Conservation (phyloP, 2,329 filamentous ascomycete species). For the Sphaceloma murrayae region DNA sequence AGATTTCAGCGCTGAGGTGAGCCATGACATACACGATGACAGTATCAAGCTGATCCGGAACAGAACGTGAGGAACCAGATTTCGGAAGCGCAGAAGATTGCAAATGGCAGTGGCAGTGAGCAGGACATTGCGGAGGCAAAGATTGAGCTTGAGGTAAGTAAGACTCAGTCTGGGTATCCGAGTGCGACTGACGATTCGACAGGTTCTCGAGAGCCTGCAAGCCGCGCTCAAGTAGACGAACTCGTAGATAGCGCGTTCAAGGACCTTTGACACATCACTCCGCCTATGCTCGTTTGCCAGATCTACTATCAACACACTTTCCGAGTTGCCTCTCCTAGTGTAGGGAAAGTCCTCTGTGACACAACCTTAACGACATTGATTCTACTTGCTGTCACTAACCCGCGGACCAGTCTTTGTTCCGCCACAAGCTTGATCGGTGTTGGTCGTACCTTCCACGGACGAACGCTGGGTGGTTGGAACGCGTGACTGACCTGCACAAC, state of each 20-base stretch:
- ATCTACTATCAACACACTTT: too few species aligned
- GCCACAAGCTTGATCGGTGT: too few species aligned
- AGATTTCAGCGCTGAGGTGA: constrained; percentile 81
- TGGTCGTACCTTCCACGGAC: too few species aligned
- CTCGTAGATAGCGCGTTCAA: constrained; percentile 34
- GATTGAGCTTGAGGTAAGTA: constrained; percentile 88
- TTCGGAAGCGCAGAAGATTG: constrained; percentile 91
- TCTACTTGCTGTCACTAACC: too few species aligned
- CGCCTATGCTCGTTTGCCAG: too few species aligned
- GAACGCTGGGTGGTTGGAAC: too few species aligned
- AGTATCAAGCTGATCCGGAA: constrained; percentile 10
- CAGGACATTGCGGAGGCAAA: constrained; percentile 97
- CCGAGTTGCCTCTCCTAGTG: too few species aligned
- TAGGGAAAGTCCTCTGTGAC: too few species aligned
- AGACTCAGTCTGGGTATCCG: constrained; percentile 30
- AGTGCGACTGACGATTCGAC: constrained; percentile 20
- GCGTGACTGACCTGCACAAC: too few species aligned
- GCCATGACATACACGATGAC: constrained; percentile 23
- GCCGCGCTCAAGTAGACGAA: constrained; percentile 63
- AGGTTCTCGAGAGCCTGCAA: constrained; percentile 79
- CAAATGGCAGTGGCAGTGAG: constrained; percentile 81
- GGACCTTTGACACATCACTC: background rate
- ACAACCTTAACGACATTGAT: too few species aligned
- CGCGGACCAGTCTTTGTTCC: too few species aligned
- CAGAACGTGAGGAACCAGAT: constrained; percentile 79